Evolutionary conservation across 768 basidiomycete genomes (phyloP).

Genomic region (Boletus sp.): DNA sequence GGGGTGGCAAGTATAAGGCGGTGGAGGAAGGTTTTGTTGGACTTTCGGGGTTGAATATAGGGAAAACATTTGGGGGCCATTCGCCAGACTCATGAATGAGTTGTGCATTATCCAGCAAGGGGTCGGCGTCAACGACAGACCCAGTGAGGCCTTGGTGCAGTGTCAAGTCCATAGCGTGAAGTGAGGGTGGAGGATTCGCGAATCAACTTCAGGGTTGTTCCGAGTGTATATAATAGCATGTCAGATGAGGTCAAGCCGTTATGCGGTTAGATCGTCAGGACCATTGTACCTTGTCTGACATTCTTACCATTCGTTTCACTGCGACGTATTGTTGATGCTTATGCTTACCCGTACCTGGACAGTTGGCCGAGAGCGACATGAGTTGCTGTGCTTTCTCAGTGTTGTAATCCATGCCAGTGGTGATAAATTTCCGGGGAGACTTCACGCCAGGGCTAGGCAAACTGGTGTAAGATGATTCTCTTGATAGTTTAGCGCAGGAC

Average conservation of each 20-base stretch:
- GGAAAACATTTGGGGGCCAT: slow-evolving; percentile 50
- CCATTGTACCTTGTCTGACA: too few species aligned
- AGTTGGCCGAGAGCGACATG: neutral
- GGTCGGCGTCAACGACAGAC: neutral
- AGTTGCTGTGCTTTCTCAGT: neutral
- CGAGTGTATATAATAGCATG: slow-evolving; percentile 5
- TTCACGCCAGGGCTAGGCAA: neutral
- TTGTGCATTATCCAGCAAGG: neutral
- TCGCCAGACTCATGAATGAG: slow-evolving; percentile 4
- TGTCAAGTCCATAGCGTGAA: slow-evolving; percentile 20
- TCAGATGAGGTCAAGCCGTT: too few species aligned
- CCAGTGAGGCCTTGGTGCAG: slow-evolving; percentile 1
- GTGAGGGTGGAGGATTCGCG: neutral
- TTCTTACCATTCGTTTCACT: too few species aligned
- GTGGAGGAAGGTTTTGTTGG: slow-evolving; percentile 40
- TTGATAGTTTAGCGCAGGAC: neutral
- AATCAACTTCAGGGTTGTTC: neutral
- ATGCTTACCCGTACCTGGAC: too few species aligned
- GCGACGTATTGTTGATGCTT: too few species aligned
- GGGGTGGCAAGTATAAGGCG: slow-evolving; percentile 80
- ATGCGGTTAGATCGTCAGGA: too few species aligned
- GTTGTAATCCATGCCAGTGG: neutral
- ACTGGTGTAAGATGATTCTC: neutral
- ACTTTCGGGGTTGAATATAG: slow-evolving; percentile 45
- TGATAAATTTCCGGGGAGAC: neutral